Percentiles rank a stretch among this genome's conserved stretches.
Conservation (phyloP, 164 flowering plant genomes). For the Protea cynaroides region DNA sequence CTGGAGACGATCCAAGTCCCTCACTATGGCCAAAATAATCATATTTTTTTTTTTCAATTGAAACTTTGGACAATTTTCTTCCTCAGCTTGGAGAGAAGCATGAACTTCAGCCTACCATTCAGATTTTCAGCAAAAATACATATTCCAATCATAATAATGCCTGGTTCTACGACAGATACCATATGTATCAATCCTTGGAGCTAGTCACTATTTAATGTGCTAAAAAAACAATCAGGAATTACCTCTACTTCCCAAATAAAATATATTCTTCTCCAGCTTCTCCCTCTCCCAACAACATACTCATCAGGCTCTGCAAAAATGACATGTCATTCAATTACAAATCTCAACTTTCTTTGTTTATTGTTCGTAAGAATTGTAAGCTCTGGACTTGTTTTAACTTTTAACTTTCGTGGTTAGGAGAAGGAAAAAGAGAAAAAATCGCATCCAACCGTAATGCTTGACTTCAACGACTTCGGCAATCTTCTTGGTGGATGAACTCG, state of each 20-base stretch:
- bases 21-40: slow-evolving; percentile 89
- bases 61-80: slow-evolving; percentile 51
- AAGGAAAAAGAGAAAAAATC: background rate
- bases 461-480: slow-evolving; percentile 55
- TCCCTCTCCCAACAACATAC: slow-evolving; percentile 63
- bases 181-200: slow-evolving; percentile 1
- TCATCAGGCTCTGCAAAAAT: slow-evolving; percentile 45
- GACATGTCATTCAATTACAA: background rate
- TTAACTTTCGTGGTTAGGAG: background rate
- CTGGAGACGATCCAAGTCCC: too few relatives aligned
- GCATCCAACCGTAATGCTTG: slow-evolving; percentile 51
- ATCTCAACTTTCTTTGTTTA: background rate
- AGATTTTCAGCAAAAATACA: background rate
- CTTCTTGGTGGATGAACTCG: slow-evolving; percentile 56
- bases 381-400: background rate
- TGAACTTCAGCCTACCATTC: slow-evolving; percentile 68
- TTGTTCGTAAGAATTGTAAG: background rate
- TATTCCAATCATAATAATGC: too few relatives aligned
- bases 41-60: slow-evolving; percentile 46
- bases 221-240: slow-evolving; percentile 3
- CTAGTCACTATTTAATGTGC: too few relatives aligned
- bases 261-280: slow-evolving; percentile 67
- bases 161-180: background rate
- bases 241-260: slow-evolving; percentile 94
- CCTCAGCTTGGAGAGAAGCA: slow-evolving; percentile 43